Evolutionary conservation across 352 stramenopile species (phyloP), one percentile per base, ranked within the genome.

Genomic region (Phytophthora pluvialis): DNA sequence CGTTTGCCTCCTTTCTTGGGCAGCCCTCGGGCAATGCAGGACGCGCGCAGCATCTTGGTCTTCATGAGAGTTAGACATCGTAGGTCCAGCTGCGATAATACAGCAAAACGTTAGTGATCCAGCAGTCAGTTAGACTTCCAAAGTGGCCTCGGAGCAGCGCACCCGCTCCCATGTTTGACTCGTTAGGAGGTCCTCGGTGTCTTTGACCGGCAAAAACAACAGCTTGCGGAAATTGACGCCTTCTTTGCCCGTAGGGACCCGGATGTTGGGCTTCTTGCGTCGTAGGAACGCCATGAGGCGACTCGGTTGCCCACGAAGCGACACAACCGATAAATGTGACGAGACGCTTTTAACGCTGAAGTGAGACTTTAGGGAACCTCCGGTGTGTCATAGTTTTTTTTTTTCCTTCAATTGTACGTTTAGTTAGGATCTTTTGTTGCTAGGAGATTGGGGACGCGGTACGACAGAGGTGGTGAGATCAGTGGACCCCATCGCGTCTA

Each of bases 1-100:
- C 75, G 70, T 51, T 92, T 94, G 5, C 80, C 79, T n/a, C 86
- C 86, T 74, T 89, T 91, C 46, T 76, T 81, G 0, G 56, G 50
- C 10, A 94, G 64, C 0, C 72, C 80, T 13, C 86, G 75, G 3
- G 86, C 85, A 31, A 93, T 86, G 29, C 86, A 94, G 10, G 86
- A 86, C 1, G 86, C 86, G 15, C 81, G 83, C 54, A 93, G 69
- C 78, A 93, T 93, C 53, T 93, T 93, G 54, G 73, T 83, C 69
- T 94, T 92, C 79, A 94, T 89, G 1, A 94, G 74, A 29, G 81
- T 86, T 44, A 94, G 50, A 32, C 86, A 95, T 80, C 85, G 78
- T 39, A 93, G 33, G 60, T 95, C 86, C 18, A 95, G 63, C 85
- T 95, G 25, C 57, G 46, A 43, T 13, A 18, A 31, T 8, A 39